These are phyloP conservation scores for Coemansia sp. DNA, from an alignment of 192 early-diverging fungal genomes.

Conservation along the genomic window DNA sequence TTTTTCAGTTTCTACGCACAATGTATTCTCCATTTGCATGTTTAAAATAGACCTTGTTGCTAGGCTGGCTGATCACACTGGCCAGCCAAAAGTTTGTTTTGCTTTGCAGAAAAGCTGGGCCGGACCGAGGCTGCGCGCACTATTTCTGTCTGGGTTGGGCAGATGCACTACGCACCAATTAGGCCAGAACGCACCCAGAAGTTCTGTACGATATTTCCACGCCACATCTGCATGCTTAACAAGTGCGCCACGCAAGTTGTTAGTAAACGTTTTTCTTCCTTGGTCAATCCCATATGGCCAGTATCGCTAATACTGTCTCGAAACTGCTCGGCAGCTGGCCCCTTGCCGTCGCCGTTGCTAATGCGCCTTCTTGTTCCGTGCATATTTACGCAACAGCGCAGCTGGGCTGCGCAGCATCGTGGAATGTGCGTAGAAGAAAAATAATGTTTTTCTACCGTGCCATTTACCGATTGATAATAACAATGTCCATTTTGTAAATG, in stretches of 20 bases:
- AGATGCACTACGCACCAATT: not conserved
- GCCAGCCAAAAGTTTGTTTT: too few relatives aligned
- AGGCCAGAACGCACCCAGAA: not conserved
- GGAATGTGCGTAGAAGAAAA: not conserved
- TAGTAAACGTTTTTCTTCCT: slow-evolving; percentile 1
- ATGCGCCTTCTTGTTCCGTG: not conserved
- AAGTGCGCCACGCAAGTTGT: not conserved
- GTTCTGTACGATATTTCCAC: not conserved
- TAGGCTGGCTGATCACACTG: too few relatives aligned
- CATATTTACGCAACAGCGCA: not conserved
- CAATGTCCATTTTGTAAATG: not conserved
- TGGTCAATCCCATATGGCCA: not conserved
- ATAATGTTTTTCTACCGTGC: not conserved
- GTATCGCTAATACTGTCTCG: not conserved
- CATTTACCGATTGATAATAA: not conserved
- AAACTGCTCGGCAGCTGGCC: not conserved
- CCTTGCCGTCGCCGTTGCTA: not conserved
- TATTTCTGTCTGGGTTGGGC: too few relatives aligned
- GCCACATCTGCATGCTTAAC: not conserved
- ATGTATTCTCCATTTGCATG: too few relatives aligned
- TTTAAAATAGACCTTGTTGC: too few relatives aligned
- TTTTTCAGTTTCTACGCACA: too few relatives aligned
- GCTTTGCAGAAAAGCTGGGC: too few relatives aligned
- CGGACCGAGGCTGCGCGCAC: too few relatives aligned
- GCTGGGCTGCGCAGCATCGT: not conserved